Evolutionary conservation across 352 stramenopile species (phyloP), one percentile per base, ranked within the genome.

Genomic region (Phytophthora uliginosa): DNA sequence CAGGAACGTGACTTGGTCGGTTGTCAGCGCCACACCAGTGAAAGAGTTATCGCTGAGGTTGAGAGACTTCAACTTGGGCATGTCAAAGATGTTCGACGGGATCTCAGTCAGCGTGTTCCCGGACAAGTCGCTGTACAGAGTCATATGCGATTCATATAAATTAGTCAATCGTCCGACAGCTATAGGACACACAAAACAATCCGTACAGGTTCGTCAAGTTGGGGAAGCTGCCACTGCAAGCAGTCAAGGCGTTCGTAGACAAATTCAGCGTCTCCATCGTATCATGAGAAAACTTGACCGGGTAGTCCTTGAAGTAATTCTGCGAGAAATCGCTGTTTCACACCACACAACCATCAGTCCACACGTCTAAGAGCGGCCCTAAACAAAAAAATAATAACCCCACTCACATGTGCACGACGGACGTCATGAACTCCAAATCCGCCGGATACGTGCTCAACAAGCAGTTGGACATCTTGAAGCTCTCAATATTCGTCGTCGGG

Each of bases 241-340:
- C 74, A 6, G 67, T 79, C 20, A 92, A 74, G 20, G 73, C 79
- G 61, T 92, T 92, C 17, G 53, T 83, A 31, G 82, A 90, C 57
- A 90, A 60, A 61, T 92, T 92, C 28, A 92, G 75, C 28, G 66
- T 71, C 34, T 74, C 40, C 62, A 91, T 76, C 34, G 69, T 73
- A 4, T 60, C n/a, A 26, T 86, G 53, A 15, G 73, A 76, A 60
- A 88, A 89, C 66, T 90, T 89, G 64, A 75, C 70, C 0, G 83
- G 81, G 58, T 79, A 90, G 17, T 78, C 66, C 50, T 71, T 82
- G 59, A 89, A 81, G 57, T 90, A 90, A 64, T 92, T 92, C 50
- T 83, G 68, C 3, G 85, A 90, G 26, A 92, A 75, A 57, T 92
- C 81, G 10, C 82, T 91, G 40, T 54, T 15, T 22, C 40, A 17